A percentile compares a stretch with the other conserved stretches of the same genome.
Conservation (phyloP, 2,329 filamentous ascomycete genomes). For the Blastomyces gilchristii region DNA sequence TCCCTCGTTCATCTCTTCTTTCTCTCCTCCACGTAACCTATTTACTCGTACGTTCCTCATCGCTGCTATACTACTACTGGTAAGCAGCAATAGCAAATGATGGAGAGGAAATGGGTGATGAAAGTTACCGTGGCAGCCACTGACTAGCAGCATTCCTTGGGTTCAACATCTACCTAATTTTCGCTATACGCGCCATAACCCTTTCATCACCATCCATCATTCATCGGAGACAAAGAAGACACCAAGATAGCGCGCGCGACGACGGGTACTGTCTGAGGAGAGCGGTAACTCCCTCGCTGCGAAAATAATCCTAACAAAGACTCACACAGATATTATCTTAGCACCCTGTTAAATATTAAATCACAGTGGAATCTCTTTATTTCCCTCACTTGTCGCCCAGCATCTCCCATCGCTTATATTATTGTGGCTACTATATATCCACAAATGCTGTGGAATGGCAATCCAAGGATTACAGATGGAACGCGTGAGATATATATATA, state of each 20-base stretch:
- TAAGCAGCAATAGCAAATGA: background rate
- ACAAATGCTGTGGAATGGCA: background rate
- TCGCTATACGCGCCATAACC: background rate
- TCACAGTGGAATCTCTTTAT: background rate
- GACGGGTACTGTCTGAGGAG: background rate
- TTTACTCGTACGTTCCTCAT: background rate
- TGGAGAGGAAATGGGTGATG: background rate
- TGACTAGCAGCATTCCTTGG: too few species aligned
- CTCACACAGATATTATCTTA: background rate
- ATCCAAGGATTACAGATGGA: background rate
- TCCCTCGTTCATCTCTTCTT: background rate
- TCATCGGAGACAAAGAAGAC: background rate
- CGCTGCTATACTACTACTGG: too few species aligned
- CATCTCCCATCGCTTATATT: background rate
- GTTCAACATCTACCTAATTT: too few species aligned
- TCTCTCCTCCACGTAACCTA: background rate
- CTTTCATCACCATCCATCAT: background rate
- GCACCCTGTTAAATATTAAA: background rate
- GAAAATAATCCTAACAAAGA: too few species aligned
- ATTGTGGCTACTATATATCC: background rate
- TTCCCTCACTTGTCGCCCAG: background rate
- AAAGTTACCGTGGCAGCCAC: too few species aligned
- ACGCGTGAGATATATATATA: conserved; percentile 3
- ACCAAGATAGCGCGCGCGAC: background rate
- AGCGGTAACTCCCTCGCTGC: background rate